Percentiles rank a stretch among this genome's conserved stretches.
phyloP scores from a whole-genome alignment of 2,329 filamentous ascomycete genomes.

The Xylariaceae sp. region DNA sequence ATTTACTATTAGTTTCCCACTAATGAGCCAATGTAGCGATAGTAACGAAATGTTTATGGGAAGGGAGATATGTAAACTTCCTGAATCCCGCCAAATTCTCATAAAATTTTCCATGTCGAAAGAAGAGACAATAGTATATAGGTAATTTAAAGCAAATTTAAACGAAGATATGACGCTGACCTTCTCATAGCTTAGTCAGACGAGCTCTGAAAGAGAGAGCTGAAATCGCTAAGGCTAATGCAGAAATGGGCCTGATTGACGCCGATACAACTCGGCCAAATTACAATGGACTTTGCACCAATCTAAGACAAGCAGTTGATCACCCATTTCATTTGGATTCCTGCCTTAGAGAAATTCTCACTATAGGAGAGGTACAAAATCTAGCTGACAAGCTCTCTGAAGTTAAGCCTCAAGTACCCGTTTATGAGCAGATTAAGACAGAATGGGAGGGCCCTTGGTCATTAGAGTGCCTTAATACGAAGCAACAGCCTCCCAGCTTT shows the following conservation, averaged over 20 bases:
- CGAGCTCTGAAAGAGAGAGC: background rate
- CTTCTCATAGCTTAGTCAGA: background rate
- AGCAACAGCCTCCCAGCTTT: background rate
- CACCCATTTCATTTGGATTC: constrained; percentile 19
- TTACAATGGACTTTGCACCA: background rate
- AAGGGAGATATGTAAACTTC: constrained; percentile 18
- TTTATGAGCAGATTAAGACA: background rate
- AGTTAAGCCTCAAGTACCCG: background rate
- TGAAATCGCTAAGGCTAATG: background rate
- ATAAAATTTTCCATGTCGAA: constrained; percentile 7
- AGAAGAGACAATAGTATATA: constrained; percentile 8
- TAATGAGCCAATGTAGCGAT: constrained; percentile 13
- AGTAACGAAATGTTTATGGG: constrained; percentile 16
- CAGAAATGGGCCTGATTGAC: background rate
- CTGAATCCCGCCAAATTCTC: background rate
- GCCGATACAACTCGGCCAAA: background rate
- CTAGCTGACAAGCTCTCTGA: constrained; percentile 4
- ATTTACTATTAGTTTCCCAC: background rate
- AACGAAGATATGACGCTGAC: background rate
- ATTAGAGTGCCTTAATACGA: background rate
- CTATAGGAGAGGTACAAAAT: background rate
- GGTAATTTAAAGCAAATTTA: constrained; percentile 4
- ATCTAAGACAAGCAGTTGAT: constrained; percentile 23
- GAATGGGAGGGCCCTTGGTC: background rate
- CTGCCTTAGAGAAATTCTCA: background rate